These are phyloP conservation scores for Cryptosporidium andersoni DNA, from an alignment of 169 alveolate genomes.

Conservation along the genomic window DNA sequence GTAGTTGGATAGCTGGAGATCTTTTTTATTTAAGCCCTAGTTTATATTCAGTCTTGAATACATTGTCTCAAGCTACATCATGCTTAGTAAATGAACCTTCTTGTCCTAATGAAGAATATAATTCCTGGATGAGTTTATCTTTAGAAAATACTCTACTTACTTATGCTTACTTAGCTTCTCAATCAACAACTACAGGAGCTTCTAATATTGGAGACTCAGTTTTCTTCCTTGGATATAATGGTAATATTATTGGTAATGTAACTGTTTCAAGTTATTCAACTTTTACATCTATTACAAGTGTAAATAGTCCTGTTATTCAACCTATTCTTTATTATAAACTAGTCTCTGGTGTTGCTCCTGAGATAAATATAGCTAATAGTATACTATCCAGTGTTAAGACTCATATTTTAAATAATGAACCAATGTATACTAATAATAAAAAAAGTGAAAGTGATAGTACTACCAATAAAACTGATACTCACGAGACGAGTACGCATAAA, in stretches of 20 bases:
- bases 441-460: not conserved
- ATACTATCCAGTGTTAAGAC: not conserved
- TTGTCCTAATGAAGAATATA: not conserved
- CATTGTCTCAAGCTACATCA: not conserved
- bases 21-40: conserved; percentile 34
- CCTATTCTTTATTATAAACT: conserved; percentile 39
- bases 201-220: conserved; percentile 19
- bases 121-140: conserved; percentile 20
- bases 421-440: not conserved
- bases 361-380: not conserved
- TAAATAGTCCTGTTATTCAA: conserved; percentile 58
- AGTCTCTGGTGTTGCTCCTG: conserved; percentile 19
- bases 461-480: conserved; percentile 19
- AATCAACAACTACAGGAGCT: conserved; percentile 10
- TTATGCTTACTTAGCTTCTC: conserved; percentile 28
- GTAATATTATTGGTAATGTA: conserved; percentile 9
- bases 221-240: conserved; percentile 28
- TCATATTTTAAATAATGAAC: conserved; percentile 8
- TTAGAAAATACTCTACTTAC: conserved; percentile 1
- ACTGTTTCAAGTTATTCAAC: not conserved
- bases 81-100: conserved; percentile 22
- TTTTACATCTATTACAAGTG: conserved; percentile 22
- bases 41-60: not conserved
- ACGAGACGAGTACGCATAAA: conserved; percentile 1
- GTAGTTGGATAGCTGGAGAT: conserved; percentile 62